Percentiles rank a stretch among this genome's conserved stretches.
These are phyloP conservation scores for Cystobasidium onofrii DNA, from an alignment of 768 basidiomycete genomes.

Conservation along the genomic window DNA sequence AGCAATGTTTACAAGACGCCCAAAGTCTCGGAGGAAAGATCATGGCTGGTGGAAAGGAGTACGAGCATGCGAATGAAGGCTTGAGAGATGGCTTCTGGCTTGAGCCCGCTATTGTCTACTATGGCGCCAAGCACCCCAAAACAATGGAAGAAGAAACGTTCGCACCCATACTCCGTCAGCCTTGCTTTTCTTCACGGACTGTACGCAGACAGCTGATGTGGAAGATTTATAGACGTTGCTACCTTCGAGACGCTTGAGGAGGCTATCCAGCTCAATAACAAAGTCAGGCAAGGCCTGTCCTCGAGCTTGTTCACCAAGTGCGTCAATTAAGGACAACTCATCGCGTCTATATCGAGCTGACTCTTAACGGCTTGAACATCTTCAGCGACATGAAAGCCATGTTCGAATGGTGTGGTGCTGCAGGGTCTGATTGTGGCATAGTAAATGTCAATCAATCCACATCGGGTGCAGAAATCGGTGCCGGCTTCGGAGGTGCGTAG, in stretches of 20 bases:
- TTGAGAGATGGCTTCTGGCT: slow-evolving; percentile 75
- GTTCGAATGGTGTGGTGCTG: slow-evolving; percentile 85
- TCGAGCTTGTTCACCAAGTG: slow-evolving; percentile 75
- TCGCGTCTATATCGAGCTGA: not conserved
- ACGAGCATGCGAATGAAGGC: slow-evolving; percentile 47
- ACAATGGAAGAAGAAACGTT: slow-evolving; percentile 42
- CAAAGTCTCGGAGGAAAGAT: slow-evolving; percentile 64
- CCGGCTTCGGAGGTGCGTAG: slow-evolving; percentile 67
- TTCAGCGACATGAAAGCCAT: slow-evolving; percentile 50
- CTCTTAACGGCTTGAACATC: not conserved
- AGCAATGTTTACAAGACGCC: slow-evolving; percentile 57
- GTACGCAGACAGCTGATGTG: slow-evolving; percentile 57
- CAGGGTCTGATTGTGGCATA: slow-evolving; percentile 77
- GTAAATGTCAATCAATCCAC: slow-evolving; percentile 60
- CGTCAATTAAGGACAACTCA: not conserved
- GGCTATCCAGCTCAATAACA: slow-evolving; percentile 64
- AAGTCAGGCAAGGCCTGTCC: slow-evolving; percentile 80
- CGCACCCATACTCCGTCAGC: slow-evolving; percentile 38
- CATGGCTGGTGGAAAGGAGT: slow-evolving; percentile 57
- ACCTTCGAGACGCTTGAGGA: slow-evolving; percentile 78
- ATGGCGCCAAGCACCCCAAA: slow-evolving; percentile 27
- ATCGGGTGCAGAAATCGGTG: slow-evolving; percentile 66
- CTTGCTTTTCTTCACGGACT: slow-evolving; percentile 53
- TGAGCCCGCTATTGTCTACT: slow-evolving; percentile 68
- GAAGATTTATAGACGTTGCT: slow-evolving; percentile 83